A percentile compares a stretch with the other conserved stretches of the same genome.
Conservation (phyloP, 495 filamentous ascomycete species). For the Jackrogersella minutella region DNA sequence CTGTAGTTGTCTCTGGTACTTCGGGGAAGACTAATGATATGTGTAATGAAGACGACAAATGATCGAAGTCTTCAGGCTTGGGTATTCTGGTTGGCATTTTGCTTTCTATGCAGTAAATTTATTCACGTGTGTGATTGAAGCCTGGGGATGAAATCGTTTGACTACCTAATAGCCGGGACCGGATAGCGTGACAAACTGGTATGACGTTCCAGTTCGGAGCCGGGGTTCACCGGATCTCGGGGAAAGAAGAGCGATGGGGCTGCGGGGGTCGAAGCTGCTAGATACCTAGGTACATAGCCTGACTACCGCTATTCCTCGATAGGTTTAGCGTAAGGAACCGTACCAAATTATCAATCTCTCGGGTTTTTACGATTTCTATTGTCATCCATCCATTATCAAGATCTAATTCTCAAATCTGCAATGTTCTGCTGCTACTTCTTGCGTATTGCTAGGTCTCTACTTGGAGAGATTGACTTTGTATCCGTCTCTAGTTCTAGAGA, state of each 20-base stretch:
- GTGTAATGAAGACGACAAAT: slow-evolving; percentile 42
- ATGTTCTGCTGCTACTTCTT: background rate
- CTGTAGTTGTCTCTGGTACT: slow-evolving; percentile 61
- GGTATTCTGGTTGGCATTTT: slow-evolving; percentile 51
- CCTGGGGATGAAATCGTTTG: background rate
- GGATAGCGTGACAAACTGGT: background rate
- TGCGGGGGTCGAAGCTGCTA: background rate
- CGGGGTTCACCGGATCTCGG: background rate
- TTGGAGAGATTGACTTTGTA: no score
- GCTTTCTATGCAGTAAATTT: background rate
- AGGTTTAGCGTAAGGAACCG: background rate
- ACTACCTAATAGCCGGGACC: background rate
- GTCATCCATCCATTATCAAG: background rate
- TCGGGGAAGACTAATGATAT: slow-evolving; percentile 47
- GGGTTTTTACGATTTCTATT: background rate
- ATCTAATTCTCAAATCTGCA: background rate
- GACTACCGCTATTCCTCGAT: background rate
- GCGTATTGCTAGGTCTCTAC: no score
- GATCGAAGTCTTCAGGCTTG: slow-evolving; percentile 46
- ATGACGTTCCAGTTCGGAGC: background rate
- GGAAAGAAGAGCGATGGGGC: background rate
- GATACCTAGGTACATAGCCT: no score
- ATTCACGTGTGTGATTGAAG: background rate
- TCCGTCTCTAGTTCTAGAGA: background rate
- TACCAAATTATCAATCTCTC: background rate